A percentile compares a stretch with the other conserved stretches of the same genome.
phyloP scores from a whole-genome alignment of 331 rosid species.

The Pyracantha coccinea region DNA sequence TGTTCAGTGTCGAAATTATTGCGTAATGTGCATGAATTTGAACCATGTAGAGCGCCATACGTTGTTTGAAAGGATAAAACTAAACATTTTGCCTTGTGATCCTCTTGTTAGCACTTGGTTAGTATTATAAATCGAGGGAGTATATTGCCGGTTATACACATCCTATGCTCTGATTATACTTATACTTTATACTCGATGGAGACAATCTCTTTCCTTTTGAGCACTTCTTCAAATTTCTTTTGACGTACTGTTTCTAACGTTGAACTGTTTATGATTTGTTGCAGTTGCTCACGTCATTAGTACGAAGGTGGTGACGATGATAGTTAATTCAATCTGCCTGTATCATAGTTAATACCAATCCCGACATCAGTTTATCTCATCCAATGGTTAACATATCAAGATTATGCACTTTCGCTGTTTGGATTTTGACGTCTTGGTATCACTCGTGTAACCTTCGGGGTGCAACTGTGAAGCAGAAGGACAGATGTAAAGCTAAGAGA shows the following conservation, averaged over 20 bases:
- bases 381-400: too few species aligned
- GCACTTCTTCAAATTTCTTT: not conserved
- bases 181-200: not conserved
- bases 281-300: slow-evolving; percentile 87
- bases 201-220: not conserved
- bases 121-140: not conserved
- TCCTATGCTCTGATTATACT: too few species aligned
- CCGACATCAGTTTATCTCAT: not conserved
- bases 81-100: not conserved
- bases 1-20: too few species aligned
- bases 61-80: not conserved
- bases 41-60: not conserved
- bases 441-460: not conserved
- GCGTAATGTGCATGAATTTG: not conserved
- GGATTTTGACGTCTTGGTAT: too few species aligned
- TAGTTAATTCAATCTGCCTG: not conserved
- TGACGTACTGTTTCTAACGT: slow-evolving; percentile 7
- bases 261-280: slow-evolving; percentile 10
- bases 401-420: too few species aligned
- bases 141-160: too few species aligned
- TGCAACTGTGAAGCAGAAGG: not conserved
- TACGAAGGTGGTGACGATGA: slow-evolving; percentile 69
- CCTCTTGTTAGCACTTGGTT: not conserved
- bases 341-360: not conserved
- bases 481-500: not conserved